Percentiles rank a stretch among this genome's conserved stretches.
Evolutionary conservation across 176 grass and related monocot species (phyloP).

Genomic region (Eremochloa ophiuroides): DNA sequence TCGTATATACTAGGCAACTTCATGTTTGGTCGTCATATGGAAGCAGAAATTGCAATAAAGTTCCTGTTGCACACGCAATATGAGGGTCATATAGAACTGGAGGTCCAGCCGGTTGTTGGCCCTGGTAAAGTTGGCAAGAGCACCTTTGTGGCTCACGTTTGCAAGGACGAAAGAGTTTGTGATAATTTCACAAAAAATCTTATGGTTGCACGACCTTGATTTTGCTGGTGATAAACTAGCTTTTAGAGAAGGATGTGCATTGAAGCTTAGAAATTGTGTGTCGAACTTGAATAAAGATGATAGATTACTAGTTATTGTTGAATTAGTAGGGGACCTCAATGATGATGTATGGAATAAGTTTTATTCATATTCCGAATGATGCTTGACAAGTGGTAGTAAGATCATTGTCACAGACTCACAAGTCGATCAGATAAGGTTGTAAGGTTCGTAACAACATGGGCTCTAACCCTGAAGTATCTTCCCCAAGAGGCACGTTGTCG

Average conservation of each 20-base stretch:
- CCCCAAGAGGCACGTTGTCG: neutral
- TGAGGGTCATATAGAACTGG: neutral
- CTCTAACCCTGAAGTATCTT: neutral
- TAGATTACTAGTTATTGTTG: slow-evolving; percentile 27
- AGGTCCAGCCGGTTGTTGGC: neutral
- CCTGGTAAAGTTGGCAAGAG: neutral
- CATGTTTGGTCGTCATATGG: neutral
- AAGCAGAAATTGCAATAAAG: neutral
- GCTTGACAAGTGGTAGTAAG: neutral
- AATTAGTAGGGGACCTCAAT: neutral
- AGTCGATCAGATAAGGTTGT: neutral
- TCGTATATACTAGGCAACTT: neutral
- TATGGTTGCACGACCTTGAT: neutral
- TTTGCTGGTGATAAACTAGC: neutral
- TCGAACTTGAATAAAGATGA: neutral
- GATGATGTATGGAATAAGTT: neutral
- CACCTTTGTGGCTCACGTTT: slow-evolving; percentile 8
- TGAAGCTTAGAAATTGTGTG: neutral
- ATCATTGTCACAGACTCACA: slow-evolving; percentile 25
- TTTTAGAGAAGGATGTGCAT: neutral
- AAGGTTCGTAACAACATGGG: neutral
- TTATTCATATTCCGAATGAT: neutral
- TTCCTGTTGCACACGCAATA: neutral
- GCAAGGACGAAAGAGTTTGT: slow-evolving; percentile 16
- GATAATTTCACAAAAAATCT: neutral